These are phyloP conservation scores for Triglochin maritima DNA, from an alignment of 106 monocot genomes.

Conservation along the genomic window DNA sequence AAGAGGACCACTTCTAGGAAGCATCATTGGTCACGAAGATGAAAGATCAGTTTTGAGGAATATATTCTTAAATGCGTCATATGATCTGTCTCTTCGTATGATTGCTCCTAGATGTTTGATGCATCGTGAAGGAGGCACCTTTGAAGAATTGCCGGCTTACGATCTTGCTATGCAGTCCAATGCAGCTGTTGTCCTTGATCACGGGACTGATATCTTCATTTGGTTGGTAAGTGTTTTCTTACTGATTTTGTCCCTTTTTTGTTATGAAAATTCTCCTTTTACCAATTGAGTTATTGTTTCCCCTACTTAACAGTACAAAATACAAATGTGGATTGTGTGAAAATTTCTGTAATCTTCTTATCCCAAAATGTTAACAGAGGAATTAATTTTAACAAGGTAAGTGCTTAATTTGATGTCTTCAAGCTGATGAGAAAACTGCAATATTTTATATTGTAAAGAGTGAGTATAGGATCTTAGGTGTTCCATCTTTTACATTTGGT, in stretches of 20 bases:
- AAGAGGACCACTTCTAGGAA: slow-evolving; percentile 88
- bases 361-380: too few relatives aligned
- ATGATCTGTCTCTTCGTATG: slow-evolving; percentile 91
- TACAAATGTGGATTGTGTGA: too few relatives aligned
- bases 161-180: slow-evolving; percentile 95
- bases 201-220: slow-evolving; percentile 96
- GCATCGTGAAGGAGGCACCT: slow-evolving; percentile 92
- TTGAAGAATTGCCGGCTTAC: slow-evolving; percentile 93
- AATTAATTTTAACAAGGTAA: too few relatives aligned
- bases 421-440: too few relatives aligned
- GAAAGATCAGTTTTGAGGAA: slow-evolving; percentile 92
- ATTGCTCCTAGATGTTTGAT: slow-evolving; percentile 85
- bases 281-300: too few relatives aligned
- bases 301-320: too few relatives aligned
- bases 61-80: slow-evolving; percentile 81
- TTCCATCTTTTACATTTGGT: too few relatives aligned
- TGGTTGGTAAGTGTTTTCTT: slow-evolving; percentile 65
- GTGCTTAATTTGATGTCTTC: too few relatives aligned
- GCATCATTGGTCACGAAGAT: slow-evolving; percentile 91
- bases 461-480: too few relatives aligned
- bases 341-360: too few relatives aligned
- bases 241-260: not conserved
- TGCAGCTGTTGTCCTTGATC: slow-evolving; percentile 86
- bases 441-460: too few relatives aligned
- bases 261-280: too few relatives aligned